Conservation (phyloP, 148 eudicot species). For the Rheum nobile region DNA sequence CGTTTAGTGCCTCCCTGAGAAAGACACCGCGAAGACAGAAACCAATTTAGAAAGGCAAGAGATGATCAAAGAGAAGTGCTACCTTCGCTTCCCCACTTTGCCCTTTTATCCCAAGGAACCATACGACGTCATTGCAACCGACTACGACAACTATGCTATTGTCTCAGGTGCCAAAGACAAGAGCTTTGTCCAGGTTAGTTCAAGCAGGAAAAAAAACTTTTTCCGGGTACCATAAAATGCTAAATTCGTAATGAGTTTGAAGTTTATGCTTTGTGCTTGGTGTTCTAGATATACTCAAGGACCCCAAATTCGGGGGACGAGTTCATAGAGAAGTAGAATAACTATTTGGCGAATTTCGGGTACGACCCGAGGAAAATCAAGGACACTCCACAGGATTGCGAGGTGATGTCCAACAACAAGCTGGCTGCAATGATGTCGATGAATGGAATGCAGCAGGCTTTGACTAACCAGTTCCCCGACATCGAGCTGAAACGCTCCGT, state of each 20-base stretch:
- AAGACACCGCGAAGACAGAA: conserved; percentile 39
- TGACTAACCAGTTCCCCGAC: conserved; percentile 84
- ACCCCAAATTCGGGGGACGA: conserved; percentile 75
- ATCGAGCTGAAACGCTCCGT: conserved; percentile 46
- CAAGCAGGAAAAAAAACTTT: not conserved
- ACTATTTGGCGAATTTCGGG: conserved; percentile 48
- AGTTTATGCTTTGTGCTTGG: not conserved
- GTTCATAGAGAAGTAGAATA: conserved; percentile 78
- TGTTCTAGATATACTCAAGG: conserved; percentile 75
- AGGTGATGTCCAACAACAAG: conserved; percentile 56
- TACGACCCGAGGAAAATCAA: conserved; percentile 61
- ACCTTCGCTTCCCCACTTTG: no score
- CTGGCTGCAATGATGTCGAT: conserved; percentile 89
- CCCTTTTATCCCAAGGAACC: no score
- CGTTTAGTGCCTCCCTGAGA: conserved; percentile 79
- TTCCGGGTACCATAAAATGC: not conserved
- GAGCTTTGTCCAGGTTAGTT: conserved; percentile 72
- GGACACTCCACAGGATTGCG: conserved; percentile 95
- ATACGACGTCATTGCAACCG: no score
- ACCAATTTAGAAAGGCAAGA: conserved; percentile 65
- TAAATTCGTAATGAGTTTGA: no score
- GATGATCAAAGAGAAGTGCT: no score
- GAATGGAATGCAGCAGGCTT: conserved; percentile 62
- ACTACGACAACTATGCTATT: no score
- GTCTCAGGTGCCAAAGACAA: conserved; percentile 87